Conservation (phyloP, 345 rosid species). For the Sonneratia caseolaris region DNA sequence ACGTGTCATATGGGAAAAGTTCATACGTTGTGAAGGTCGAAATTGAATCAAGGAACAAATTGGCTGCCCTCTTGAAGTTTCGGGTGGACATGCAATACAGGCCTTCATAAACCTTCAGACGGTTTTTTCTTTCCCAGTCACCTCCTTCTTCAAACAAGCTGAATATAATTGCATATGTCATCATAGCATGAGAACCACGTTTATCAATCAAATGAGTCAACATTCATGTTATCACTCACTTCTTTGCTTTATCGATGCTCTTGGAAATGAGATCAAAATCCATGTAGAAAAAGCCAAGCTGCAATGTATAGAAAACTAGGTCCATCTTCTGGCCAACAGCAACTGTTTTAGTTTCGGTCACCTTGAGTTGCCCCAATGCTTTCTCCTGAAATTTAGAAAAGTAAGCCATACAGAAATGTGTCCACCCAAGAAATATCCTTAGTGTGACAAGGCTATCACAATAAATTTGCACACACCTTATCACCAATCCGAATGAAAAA, state of each 20-base stretch:
- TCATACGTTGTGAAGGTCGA: slow-evolving; percentile 98
- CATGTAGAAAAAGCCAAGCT: slow-evolving; percentile 85
- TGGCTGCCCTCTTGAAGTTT: slow-evolving; percentile 83
- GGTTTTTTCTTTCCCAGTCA: slow-evolving; percentile 99
- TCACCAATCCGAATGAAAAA: slow-evolving; percentile 77
- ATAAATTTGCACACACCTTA: slow-evolving; percentile 38
- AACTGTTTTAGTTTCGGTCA: slow-evolving; percentile 94
- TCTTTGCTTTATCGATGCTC: slow-evolving; percentile 97
- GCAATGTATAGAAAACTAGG: slow-evolving; percentile 78
- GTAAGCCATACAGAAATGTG: slow-evolving; percentile 4
- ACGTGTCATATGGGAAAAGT: slow-evolving; percentile 87
- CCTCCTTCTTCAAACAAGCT: slow-evolving; percentile 99
- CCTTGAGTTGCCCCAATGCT: slow-evolving; percentile 87
- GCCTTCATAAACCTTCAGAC: slow-evolving; percentile 96
- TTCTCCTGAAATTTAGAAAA: slow-evolving; percentile 46
- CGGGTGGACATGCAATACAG: slow-evolving; percentile 83
- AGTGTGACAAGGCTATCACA: not conserved
- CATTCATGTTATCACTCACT: slow-evolving; percentile 30
- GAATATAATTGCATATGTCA: slow-evolving; percentile 8
- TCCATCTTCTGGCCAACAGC: slow-evolving; percentile 99
- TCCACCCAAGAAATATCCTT: not conserved
- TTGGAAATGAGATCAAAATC: slow-evolving; percentile 89
- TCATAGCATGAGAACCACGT: slow-evolving; percentile 1
- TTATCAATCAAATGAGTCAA: not conserved
- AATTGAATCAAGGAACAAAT: slow-evolving; percentile 85